Evolutionary conservation across 2,329 filamentous ascomycete genomes (phyloP), one percentile per base, ranked within the genome.

Genomic region (Penicillium expansum): DNA sequence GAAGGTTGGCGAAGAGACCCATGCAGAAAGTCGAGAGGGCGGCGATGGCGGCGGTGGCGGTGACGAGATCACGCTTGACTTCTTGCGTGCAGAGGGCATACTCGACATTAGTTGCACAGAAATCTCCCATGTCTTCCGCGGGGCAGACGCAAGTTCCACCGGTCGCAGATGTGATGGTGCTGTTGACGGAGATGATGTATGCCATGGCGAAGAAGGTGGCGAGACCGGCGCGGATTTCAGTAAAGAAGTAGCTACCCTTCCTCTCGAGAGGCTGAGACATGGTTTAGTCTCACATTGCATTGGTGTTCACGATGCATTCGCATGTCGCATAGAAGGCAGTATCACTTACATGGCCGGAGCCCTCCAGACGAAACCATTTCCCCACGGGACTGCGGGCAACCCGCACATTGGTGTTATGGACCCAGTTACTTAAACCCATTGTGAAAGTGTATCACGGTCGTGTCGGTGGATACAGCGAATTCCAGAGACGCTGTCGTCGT

Each of bases 121-220:
- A 18, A 37, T 69, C 65, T 33, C 71, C 71, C 20, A 72, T 71
- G n/a, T 75, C 69, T 16, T 74, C 68, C 35, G 76, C 74, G 24
- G 82, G 81, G 71, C 90, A 94, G 32, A 91, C 84, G 66, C 90
- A 94, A 18, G 89, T 91, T 55, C 90, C 90, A 60, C 88, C 88
- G 9, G 81, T 84, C 60, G 90, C 83, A 47, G 87, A 84, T 13
- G 92, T 83, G 47, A 96, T 87, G 20, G 84, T 84, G 11, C 86
- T 81, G 83, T 94, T 78, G 57, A 81, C 78, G 20, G 74, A 77
- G 71, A 90, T 89, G 76, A 92, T 91, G 71, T 92, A 93, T 14
- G 89, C 88, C 90, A 92, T 91, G 3, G 88, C 89, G 53, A 88
- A 86, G 69, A 90, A 90, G 2, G 89, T 92, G 27, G 90, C 90